A percentile compares a stretch with the other conserved stretches of the same genome.
Evolutionary conservation across 768 basidiomycete genomes (phyloP).

Genomic region (Cystobasidium ongulense): DNA sequence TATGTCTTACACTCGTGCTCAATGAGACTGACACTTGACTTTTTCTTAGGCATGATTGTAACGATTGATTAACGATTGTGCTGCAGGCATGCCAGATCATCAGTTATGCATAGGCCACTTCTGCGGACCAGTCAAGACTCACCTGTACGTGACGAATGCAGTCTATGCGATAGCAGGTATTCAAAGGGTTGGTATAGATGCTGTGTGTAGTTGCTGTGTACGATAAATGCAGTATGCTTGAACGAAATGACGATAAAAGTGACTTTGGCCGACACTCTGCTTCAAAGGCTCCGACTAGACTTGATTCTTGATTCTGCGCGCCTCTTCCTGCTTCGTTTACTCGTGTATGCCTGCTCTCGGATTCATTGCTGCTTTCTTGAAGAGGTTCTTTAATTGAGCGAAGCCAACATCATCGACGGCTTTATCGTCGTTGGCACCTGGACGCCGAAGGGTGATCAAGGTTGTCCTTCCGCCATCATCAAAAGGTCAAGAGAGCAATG

Average conservation of each 20-base stretch:
- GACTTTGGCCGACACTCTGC: not conserved
- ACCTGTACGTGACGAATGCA: no score
- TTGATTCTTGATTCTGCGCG: not conserved
- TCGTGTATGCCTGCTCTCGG: not conserved
- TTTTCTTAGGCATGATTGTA: constrained; percentile 22
- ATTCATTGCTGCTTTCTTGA: not conserved
- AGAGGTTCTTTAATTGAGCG: not conserved
- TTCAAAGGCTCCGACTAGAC: not conserved
- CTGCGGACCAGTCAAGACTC: no score
- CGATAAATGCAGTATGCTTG: no score
- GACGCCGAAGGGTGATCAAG: no score
- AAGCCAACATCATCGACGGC: not conserved
- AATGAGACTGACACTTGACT: constrained; percentile 1
- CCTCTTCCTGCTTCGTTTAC: not conserved
- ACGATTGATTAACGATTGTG: not conserved
- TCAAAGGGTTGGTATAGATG: no score
- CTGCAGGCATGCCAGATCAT: not conserved
- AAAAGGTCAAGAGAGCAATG: not conserved
- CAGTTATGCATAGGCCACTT: not conserved
- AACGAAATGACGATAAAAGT: no score
- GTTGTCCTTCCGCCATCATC: no score
- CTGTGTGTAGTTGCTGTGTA: no score
- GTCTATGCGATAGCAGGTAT: no score
- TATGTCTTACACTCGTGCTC: not conserved
- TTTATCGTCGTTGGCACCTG: not conserved